A percentile compares a stretch with the other conserved stretches of the same genome.
phyloP scores from a whole-genome alignment of 2,329 filamentous ascomycete genomes.

The Verticillium albo-atrum region DNA sequence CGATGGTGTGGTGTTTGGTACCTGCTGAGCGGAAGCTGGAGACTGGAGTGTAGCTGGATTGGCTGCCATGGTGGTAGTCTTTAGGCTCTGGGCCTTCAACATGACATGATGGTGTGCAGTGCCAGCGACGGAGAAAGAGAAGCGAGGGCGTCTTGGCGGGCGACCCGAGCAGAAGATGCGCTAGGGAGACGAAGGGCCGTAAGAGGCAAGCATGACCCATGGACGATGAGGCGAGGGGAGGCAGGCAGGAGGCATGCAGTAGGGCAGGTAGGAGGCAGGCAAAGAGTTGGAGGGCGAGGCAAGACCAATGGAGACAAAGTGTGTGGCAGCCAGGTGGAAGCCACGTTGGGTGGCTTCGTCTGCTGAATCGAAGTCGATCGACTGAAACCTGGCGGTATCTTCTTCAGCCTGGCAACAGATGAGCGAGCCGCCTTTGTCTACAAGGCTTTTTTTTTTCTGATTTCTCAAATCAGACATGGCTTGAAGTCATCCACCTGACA shows the following conservation, averaged over 20 bases:
- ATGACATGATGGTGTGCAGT: background rate
- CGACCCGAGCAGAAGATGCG: background rate
- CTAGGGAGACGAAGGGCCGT: background rate
- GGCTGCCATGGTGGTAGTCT: background rate
- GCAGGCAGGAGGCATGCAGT: no score
- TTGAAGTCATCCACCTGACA: background rate
- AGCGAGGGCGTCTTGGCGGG: background rate
- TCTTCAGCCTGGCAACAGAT: no score
- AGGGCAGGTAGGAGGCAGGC: background rate
- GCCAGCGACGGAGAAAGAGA: background rate
- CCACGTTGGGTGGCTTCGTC: background rate
- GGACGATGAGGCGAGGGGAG: background rate
- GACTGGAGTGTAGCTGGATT: background rate
- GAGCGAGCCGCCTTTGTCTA: background rate
- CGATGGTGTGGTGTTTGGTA: background rate
- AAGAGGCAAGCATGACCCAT: background rate
- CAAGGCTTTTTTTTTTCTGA: background rate
- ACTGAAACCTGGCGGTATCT: background rate
- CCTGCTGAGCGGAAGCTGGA: background rate
- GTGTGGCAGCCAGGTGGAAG: background rate
- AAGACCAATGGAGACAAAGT: background rate
- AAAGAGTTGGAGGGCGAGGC: background rate
- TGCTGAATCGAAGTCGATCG: background rate
- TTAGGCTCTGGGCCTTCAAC: background rate
- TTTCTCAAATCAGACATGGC: background rate